Evolutionary conservation across 2,329 filamentous ascomycete genomes (phyloP).

Genomic region (Botryosphaeria agaves): DNA sequence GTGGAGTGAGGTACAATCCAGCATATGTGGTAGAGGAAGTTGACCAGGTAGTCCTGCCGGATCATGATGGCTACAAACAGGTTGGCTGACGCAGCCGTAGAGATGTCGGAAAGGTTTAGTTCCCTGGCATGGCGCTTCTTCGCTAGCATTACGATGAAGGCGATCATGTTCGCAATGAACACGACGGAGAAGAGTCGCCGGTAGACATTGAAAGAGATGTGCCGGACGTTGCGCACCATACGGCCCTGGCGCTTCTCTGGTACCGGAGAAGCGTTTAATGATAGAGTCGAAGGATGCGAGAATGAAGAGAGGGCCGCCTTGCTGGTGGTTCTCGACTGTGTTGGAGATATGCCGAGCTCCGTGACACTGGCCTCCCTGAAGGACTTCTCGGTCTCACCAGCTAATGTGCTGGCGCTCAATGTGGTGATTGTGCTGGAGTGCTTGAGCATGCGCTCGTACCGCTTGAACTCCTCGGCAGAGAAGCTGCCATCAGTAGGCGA

Average conservation of each 20-base stretch:
- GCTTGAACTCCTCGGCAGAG: no score
- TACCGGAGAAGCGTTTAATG: no score
- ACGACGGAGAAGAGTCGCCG: constrained; percentile 12
- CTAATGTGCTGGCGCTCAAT: no score
- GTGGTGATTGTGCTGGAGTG: no score
- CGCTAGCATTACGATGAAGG: constrained; percentile 6
- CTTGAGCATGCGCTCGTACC: no score
- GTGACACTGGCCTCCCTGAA: no score
- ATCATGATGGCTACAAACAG: constrained; percentile 17
- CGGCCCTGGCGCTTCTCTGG: background rate
- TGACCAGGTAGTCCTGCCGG: constrained; percentile 23
- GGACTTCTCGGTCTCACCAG: no score
- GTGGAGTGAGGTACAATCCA: constrained; percentile 14
- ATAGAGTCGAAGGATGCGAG: no score
- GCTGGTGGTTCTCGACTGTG: no score
- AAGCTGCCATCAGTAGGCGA: no score
- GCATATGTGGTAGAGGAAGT: constrained; percentile 17
- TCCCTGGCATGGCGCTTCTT: constrained; percentile 2
- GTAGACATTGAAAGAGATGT: constrained; percentile 15
- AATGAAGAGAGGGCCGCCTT: no score
- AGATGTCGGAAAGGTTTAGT: constrained; percentile 7
- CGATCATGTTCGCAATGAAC: constrained; percentile 11
- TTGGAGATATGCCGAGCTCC: no score
- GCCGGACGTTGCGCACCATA: constrained; percentile 9
- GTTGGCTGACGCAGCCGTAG: constrained; percentile 16